Evolutionary conservation across 2,329 filamentous ascomycete genomes (phyloP), one percentile per base, ranked within the genome.

Genomic region (Aciculosporium take): DNA sequence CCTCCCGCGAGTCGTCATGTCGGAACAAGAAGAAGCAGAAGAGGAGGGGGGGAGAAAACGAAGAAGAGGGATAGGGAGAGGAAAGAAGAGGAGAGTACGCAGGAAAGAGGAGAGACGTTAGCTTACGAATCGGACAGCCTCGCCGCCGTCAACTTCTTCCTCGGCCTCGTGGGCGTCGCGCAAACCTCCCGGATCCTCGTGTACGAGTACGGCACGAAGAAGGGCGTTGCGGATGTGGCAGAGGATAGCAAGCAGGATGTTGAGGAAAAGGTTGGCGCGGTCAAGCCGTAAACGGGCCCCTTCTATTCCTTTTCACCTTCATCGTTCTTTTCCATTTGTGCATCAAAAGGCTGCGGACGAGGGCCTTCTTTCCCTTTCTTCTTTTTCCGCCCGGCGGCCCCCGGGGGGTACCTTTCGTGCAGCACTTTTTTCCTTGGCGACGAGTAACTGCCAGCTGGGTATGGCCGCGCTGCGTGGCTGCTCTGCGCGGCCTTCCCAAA

Each of bases 141-240:
- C 45, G 91, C 91, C 46, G 79, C 87, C 42, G 91, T 96, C 60
- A 98, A 98, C 76, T 95, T 95, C 76, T 93, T 95, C 74, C 82
- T 98, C 53, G 89, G 84, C 55, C 67, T 81, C 51, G 88, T 95
- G 48, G 91, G 91, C 54, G 67, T 84, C 45, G 73, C 85, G 50
- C 91, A 98, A 71, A 72, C 85, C 50, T 67, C 67, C 50, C 81
- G 91, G 54, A 95, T 96, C 56, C 62, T 76, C 52, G 42, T 75
- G 54, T 81, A 79, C 61, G 70, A 80, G 53, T 63, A 68, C 49
- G 72, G 69, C 46, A 63, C 79, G 56, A 79, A 84, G 66, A 60
- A 67, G 46, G 52, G 56, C 41, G 50, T 58, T 29, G 46, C 54
- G 23, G 56, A 48, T 20, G 51, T 54, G n/a, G 52, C 56, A 29